Evolutionary conservation across 1,139 yeast genomes (phyloP).

Genomic region (Wickerhamomyces sp.): DNA sequence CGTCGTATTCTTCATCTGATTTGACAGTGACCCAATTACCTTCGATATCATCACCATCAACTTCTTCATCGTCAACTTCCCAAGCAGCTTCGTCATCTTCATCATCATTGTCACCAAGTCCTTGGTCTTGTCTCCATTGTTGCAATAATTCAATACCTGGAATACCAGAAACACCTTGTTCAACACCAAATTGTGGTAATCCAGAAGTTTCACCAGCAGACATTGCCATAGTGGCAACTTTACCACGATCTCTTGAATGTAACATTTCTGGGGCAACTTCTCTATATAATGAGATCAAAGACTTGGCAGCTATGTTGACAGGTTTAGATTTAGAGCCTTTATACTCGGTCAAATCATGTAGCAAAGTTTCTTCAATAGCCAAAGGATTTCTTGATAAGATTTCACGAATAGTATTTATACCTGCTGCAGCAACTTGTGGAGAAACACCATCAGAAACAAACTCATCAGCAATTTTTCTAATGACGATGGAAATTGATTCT

Average conservation of each 20-base stretch:
- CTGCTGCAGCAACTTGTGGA: slow-evolving; percentile 97
- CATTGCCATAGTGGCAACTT: slow-evolving; percentile 76
- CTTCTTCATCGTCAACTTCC: slow-evolving; percentile 46
- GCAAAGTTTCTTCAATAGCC: slow-evolving; percentile 79
- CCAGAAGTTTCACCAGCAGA: slow-evolving; percentile 47
- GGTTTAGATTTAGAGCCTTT: slow-evolving; percentile 91
- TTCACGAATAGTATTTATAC: slow-evolving; percentile 90
- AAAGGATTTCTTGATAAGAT: slow-evolving; percentile 89
- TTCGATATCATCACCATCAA: slow-evolving; percentile 38
- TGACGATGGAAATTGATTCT: slow-evolving; percentile 71
- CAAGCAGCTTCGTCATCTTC: slow-evolving; percentile 59
- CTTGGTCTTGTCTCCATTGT: slow-evolving; percentile 79
- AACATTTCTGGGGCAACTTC: slow-evolving; percentile 97
- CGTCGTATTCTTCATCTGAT: slow-evolving; percentile 48
- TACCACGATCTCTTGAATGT: slow-evolving; percentile 85
- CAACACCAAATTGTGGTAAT: slow-evolving; percentile 70
- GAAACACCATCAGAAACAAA: slow-evolving; percentile 98
- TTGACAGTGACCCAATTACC: slow-evolving; percentile 54
- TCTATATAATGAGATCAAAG: slow-evolving; percentile 80
- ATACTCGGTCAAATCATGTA: slow-evolving; percentile 87
- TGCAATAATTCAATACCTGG: slow-evolving; percentile 89
- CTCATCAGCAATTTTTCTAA: slow-evolving; percentile 92
- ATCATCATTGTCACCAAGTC: slow-evolving; percentile 50
- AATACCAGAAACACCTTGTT: slow-evolving; percentile 57
- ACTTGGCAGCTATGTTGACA: slow-evolving; percentile 90